Conservation (phyloP, 2,329 filamentous ascomycete genomes). For the Cryphonectria japonica region DNA sequence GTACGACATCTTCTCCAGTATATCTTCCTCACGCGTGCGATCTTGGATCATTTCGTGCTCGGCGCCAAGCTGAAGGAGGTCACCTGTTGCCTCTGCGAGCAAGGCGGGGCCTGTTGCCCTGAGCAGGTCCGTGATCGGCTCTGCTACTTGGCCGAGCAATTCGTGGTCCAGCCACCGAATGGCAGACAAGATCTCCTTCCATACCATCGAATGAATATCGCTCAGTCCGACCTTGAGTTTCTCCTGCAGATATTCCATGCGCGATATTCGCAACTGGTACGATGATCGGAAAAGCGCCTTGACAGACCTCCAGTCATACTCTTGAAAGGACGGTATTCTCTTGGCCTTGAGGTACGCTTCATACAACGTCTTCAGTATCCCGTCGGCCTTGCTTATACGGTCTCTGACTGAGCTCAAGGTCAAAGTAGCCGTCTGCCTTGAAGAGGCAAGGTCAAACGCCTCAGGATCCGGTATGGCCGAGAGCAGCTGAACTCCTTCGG, state of each 20-base stretch:
- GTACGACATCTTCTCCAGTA: constrained; percentile 19
- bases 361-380: constrained; percentile 15
- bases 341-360: constrained; percentile 19
- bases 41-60: neutral
- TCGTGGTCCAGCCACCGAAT: constrained; percentile 18
- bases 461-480: constrained; percentile 7
- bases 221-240: neutral
- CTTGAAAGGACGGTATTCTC: constrained; percentile 17
- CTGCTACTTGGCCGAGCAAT: neutral
- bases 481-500: constrained; percentile 16
- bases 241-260: neutral
- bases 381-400: constrained; percentile 9
- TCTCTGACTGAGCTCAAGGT: neutral
- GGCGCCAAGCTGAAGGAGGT: constrained; percentile 8
- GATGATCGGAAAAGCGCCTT: constrained; percentile 6
- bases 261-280: neutral
- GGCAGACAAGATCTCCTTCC: constrained; percentile 8
- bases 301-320: constrained; percentile 12
- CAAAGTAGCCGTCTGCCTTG: neutral
- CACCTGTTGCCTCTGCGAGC: constrained; percentile 17
- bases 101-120: neutral
- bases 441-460: neutral
- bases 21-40: neutral
- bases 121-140: constrained; percentile 12
- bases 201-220: neutral